Percentiles rank a stretch among this genome's conserved stretches.
Evolutionary conservation across 331 rosid genomes (phyloP).

Genomic region (Quercus phellos): DNA sequence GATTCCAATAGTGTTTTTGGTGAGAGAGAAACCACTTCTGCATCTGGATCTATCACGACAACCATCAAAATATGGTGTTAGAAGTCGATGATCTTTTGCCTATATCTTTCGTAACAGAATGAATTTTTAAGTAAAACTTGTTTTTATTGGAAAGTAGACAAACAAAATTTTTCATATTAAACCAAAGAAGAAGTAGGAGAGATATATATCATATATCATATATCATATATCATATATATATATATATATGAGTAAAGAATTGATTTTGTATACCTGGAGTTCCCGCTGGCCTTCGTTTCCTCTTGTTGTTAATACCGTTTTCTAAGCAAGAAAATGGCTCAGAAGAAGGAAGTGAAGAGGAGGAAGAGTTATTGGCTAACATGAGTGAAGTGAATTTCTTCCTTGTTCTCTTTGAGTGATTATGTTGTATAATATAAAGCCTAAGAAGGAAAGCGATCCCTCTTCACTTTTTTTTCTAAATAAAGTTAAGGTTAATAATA

Average conservation of each 20-base stretch:
- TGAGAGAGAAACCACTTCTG: slow-evolving; percentile 95
- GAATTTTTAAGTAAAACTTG: too few relatives aligned
- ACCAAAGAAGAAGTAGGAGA: not conserved
- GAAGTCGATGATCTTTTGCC: too few relatives aligned
- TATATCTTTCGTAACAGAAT: too few relatives aligned
- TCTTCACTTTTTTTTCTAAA: slow-evolving; percentile 13
- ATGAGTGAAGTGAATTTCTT: slow-evolving; percentile 21
- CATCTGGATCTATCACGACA: slow-evolving; percentile 76
- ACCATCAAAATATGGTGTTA: not conserved
- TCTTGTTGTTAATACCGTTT: slow-evolving; percentile 54
- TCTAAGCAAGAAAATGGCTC: slow-evolving; percentile 74
- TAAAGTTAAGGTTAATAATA: not conserved
- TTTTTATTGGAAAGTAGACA: too few relatives aligned
- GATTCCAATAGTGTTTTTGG: slow-evolving; percentile 92
- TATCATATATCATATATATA: not conserved
- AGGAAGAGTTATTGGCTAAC: slow-evolving; percentile 58
- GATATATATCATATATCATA: too few relatives aligned
- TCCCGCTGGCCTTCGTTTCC: slow-evolving; percentile 95
- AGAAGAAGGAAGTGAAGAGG: slow-evolving; percentile 53
- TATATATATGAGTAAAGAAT: not conserved
- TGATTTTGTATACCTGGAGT: slow-evolving; percentile 66
- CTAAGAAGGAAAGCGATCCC: slow-evolving; percentile 7
- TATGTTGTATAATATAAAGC: slow-evolving; percentile 6
- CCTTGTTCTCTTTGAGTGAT: not conserved
- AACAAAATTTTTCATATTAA: not conserved